Percentiles rank a stretch among this genome's conserved stretches.
Conservation (phyloP, 1,139 yeast genomes). For the Saccharomyces hybrid region DNA sequence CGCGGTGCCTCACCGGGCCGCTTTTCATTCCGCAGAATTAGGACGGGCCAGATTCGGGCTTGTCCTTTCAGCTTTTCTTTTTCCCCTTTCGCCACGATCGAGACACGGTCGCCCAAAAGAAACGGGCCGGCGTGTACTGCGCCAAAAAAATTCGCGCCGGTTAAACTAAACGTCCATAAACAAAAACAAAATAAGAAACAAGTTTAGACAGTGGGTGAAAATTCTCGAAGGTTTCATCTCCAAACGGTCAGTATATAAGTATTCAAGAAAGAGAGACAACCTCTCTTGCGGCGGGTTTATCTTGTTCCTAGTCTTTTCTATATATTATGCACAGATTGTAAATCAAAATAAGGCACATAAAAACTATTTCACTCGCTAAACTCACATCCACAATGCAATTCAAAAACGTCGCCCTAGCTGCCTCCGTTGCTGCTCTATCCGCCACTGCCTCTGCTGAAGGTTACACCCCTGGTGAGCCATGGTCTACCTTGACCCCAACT, state of each 20-base stretch:
- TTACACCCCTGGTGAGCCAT: slow-evolving; percentile 30
- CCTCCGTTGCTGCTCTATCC: slow-evolving; percentile 28
- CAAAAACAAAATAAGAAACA: neutral
- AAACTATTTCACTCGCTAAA: neutral
- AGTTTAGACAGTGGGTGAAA: neutral
- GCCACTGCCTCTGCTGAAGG: slow-evolving; percentile 28
- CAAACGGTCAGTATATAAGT: neutral
- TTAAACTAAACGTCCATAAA: neutral
- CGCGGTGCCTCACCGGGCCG: neutral
- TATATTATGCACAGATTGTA: too few relatives aligned
- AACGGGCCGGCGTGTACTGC: neutral
- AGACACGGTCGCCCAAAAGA: neutral
- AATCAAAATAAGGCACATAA: too few relatives aligned
- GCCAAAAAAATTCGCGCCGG: neutral
- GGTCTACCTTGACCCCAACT: slow-evolving; percentile 36
- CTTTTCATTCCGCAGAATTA: neutral
- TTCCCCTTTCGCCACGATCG: neutral
- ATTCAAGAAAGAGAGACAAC: neutral
- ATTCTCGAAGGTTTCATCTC: neutral
- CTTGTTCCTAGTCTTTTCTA: too few relatives aligned
- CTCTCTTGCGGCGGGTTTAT: neutral
- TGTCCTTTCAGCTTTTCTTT: neutral
- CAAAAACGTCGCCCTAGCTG: slow-evolving; percentile 21
- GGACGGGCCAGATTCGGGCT: neutral
- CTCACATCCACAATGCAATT: slow-evolving; percentile 24